Percentiles rank a stretch among this genome's conserved stretches.
These are phyloP conservation scores for Curvularia eragrostidis DNA, from an alignment of 2,329 filamentous ascomycete species.

Conservation along the genomic window DNA sequence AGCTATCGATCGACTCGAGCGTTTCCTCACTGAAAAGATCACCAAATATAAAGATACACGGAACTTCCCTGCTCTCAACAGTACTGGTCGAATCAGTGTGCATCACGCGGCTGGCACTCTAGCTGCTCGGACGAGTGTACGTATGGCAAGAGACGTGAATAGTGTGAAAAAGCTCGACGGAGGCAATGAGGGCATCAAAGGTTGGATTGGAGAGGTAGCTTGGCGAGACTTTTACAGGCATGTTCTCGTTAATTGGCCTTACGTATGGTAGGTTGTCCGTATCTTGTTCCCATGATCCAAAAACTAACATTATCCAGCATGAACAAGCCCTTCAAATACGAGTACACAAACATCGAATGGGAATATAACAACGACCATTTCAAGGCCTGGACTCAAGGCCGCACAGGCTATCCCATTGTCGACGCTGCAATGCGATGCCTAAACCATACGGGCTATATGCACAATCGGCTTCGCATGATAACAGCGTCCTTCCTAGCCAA, in stretches of 20 bases:
- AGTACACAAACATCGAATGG: slow-evolving; percentile 84
- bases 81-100: slow-evolving; percentile 51
- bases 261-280: slow-evolving; percentile 66
- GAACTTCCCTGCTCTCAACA: slow-evolving; percentile 52
- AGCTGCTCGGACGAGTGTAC: slow-evolving; percentile 53
- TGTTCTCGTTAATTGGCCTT: slow-evolving; percentile 84
- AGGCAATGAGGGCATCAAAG: slow-evolving; percentile 51
- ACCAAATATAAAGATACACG: slow-evolving; percentile 51
- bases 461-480: slow-evolving; percentile 61
- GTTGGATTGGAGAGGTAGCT: slow-evolving; percentile 61
- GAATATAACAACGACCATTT: slow-evolving; percentile 65
- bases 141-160: slow-evolving; percentile 60
- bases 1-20: slow-evolving; percentile 50
- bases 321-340: slow-evolving; percentile 81
- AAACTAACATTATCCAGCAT: slow-evolving; percentile 55
- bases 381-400: slow-evolving; percentile 65
- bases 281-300: not conserved
- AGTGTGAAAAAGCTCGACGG: slow-evolving; percentile 61
- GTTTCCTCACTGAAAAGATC: slow-evolving; percentile 57
- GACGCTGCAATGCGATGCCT: slow-evolving; percentile 62
- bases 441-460: slow-evolving; percentile 59
- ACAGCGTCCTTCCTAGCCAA: slow-evolving; percentile 58
- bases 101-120: slow-evolving; percentile 57
- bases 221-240: slow-evolving; percentile 62
- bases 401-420: slow-evolving; percentile 56